These are phyloP conservation scores for Ophiostoma perfectum DNA, from an alignment of 2,329 filamentous ascomycete genomes.

Conservation along the genomic window DNA sequence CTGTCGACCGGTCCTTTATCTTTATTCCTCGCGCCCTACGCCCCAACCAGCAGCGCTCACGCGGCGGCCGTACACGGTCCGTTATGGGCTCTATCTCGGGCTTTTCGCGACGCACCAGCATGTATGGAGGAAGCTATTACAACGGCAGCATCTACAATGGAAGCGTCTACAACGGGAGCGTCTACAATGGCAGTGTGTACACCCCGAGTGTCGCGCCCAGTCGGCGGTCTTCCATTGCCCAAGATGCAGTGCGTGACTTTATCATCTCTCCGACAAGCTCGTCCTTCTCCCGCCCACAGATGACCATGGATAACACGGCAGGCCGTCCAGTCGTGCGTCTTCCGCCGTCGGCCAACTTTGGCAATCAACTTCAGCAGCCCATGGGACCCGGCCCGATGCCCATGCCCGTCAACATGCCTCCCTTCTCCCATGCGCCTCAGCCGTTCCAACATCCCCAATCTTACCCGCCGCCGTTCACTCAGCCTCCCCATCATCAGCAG, in stretches of 20 bases:
- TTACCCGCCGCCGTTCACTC: neutral
- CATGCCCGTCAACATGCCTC: neutral
- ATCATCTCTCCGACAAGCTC: constrained; percentile 78
- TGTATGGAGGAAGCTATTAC: constrained; percentile 57
- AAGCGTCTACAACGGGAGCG: constrained; percentile 61
- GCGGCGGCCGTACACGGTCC: constrained; percentile 69
- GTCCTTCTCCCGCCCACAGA: constrained; percentile 62
- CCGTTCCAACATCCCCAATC: constrained; percentile 15
- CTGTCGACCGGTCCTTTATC: constrained; percentile 86
- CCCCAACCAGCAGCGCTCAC: constrained; percentile 79
- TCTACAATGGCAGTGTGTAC: constrained; percentile 54
- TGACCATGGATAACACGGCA: constrained; percentile 50
- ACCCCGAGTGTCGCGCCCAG: constrained; percentile 84
- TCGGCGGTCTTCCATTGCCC: constrained; percentile 71
- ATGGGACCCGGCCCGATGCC: constrained; percentile 9
- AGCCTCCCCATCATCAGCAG: neutral
- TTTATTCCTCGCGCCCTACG: constrained; percentile 93
- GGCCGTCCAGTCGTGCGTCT: constrained; percentile 72
- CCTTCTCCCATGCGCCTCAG: constrained; percentile 2
- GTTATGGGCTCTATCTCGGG: constrained; percentile 62
- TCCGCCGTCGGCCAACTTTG: constrained; percentile 53
- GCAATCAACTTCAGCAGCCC: neutral
- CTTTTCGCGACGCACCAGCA: constrained; percentile 74
- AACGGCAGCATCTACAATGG: constrained; percentile 53
- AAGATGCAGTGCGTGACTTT: constrained; percentile 63